Percentiles rank a stretch among this genome's conserved stretches.
Evolutionary conservation across 1,284 basidiomycete species (phyloP).

Genomic region (Ceratobasidium sp.): DNA sequence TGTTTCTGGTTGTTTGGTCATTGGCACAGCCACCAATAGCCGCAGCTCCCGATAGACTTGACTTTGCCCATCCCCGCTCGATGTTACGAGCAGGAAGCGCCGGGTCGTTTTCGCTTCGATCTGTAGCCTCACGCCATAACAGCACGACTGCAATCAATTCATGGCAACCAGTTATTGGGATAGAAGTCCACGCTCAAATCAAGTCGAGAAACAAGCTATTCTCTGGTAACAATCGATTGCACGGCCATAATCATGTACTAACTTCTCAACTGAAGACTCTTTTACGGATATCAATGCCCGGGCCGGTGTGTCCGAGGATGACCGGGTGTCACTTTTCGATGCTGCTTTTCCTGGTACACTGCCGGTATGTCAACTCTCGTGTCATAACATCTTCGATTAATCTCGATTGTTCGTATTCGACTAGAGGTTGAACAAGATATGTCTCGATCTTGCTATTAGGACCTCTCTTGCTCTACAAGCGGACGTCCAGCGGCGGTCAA

Average conservation of each 20-base stretch:
- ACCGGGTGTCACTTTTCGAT: constrained; percentile 82
- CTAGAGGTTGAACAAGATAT: constrained; percentile 79
- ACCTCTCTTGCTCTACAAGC: constrained; percentile 85
- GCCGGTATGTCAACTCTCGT: constrained; percentile 63
- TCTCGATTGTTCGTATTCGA: constrained; percentile 33
- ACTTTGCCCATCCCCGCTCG: no score
- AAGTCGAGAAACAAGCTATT: constrained; percentile 89
- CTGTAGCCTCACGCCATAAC: neutral
- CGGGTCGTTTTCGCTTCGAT: neutral
- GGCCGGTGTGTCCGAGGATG: constrained; percentile 64
- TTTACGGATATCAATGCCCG: constrained; percentile 40
- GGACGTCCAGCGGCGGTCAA: constrained; percentile 72
- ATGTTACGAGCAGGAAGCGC: neutral
- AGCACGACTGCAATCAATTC: constrained; percentile 49
- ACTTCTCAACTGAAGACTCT: constrained; percentile 40
- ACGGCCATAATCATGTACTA: neutral
- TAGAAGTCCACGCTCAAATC: constrained; percentile 96
- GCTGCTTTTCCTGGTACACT: constrained; percentile 93
- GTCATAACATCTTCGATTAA: neutral
- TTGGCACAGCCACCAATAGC: no score
- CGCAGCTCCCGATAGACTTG: no score
- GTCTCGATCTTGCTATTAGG: constrained; percentile 81
- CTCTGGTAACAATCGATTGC: constrained; percentile 62
- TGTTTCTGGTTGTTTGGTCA: no score
- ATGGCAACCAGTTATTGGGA: constrained; percentile 89